Evolutionary conservation across 2,329 filamentous ascomycete species (phyloP), one percentile per base, ranked within the genome.

Genomic region (Calycina marina): DNA sequence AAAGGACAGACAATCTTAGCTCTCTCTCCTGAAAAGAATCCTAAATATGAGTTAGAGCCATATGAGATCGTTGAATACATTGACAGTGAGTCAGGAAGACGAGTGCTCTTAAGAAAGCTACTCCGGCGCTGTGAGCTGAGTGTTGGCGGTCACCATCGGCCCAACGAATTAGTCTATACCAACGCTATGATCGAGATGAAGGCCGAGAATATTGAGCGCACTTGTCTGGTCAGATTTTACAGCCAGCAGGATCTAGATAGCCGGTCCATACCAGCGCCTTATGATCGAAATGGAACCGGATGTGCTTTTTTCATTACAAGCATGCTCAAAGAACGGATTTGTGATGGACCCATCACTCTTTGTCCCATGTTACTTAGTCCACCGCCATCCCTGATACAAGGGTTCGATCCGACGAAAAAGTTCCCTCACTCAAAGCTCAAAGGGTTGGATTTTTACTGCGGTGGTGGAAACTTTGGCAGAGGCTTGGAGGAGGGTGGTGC

Each of bases 391-490:
- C 40, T 77, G 2, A 60, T 56, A 0, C 66, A 79, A 51, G 73
- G 72, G 0, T 69, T 69, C 25, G 56, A 75, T 40, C 66, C 69
- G 0, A 30, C 34, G 0, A 41, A 38, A 1, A 18, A 37, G 4
- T 35, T 42, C 4, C 36, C 30, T 25, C 49, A 35, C 37, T 39
- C 48, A 12, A 61, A 60, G 36, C 58, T 81, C 6, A 59, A 57
- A 4, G 77, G 75, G 0, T 55, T 88, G 3, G 79, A 84, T 40
- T 57, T 90, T 0, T 92, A 83, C 46, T 83, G 77, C 42, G 83
- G 83, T 1, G 76, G 77, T 12, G 82, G 83, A 0, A 84, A 77
- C 32, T 72, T 90, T 31, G 82, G 81, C 4, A 65, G 78, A 17
- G 82, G 81, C 0, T 58, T 92, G 0, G 80, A 85, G 51, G 79